These are phyloP conservation scores for Trichoderma sp. DNA, from an alignment of 2,329 filamentous ascomycete species.

Conservation along the genomic window DNA sequence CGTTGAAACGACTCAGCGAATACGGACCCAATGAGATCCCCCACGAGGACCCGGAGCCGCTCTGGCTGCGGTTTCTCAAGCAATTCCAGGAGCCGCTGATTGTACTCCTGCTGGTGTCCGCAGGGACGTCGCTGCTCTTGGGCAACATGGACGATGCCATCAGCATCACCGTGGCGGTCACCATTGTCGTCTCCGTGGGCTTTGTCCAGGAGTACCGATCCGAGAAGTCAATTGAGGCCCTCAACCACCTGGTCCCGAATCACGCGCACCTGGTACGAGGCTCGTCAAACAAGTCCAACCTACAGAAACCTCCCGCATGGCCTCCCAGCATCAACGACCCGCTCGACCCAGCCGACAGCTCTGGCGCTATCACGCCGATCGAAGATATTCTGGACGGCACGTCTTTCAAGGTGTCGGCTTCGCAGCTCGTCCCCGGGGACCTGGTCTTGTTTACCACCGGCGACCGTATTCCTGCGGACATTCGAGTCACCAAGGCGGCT, in stretches of 20 bases:
- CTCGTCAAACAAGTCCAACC: constrained; percentile 42
- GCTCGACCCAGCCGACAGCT: constrained; percentile 47
- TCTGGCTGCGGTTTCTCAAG: constrained; percentile 93
- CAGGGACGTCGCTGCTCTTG: constrained; percentile 83
- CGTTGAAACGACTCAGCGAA: constrained; percentile 73
- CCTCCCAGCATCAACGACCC: constrained; percentile 49
- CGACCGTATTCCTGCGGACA: constrained; percentile 93
- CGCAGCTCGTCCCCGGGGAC: constrained; percentile 87
- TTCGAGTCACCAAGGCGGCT: constrained; percentile 86
- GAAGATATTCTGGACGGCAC: constrained; percentile 68
- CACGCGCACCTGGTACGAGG: constrained; percentile 90
- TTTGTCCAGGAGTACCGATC: constrained; percentile 98
- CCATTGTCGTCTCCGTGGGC: constrained; percentile 93
- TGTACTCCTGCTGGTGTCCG: constrained; percentile 84
- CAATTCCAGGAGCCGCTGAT: constrained; percentile 98
- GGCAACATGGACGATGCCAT: constrained; percentile 94
- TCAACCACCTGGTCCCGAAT: constrained; percentile 92
- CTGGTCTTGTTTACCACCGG: constrained; percentile 92
- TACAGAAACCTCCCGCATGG: constrained; percentile 49
- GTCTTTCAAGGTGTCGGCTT: constrained; percentile 83
- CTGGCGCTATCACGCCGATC: constrained; percentile 60
- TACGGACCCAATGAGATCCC: constrained; percentile 94
- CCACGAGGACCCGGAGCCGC: constrained; percentile 86
- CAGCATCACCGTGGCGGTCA: constrained; percentile 93
- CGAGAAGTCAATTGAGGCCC: constrained; percentile 93